phyloP scores from a whole-genome alignment of 805 yeast species.

The Wickerhamomyces canadensis region DNA sequence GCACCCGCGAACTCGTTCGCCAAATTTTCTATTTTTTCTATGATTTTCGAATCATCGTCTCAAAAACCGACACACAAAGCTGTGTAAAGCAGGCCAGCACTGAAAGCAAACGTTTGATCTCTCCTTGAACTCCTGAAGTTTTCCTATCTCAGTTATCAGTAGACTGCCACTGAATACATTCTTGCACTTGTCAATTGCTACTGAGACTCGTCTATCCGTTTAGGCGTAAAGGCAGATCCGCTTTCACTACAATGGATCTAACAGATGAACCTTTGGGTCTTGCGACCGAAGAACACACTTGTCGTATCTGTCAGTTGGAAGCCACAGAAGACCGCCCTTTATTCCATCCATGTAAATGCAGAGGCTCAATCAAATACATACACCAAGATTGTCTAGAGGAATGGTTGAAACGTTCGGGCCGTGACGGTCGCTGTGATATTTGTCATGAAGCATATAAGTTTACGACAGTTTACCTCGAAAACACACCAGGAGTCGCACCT shows the following conservation, averaged over 20 bases:
- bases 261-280: neutral
- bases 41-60: too few species aligned
- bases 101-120: too few species aligned
- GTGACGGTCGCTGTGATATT: constrained; percentile 74
- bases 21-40: too few species aligned
- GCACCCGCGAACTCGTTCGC: too few species aligned
- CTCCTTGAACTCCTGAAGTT: too few species aligned
- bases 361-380: constrained; percentile 88
- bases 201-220: too few species aligned
- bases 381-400: constrained; percentile 89
- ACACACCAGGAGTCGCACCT: constrained; percentile 66
- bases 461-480: constrained; percentile 55
- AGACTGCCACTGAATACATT: too few species aligned
- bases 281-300: constrained; percentile 40
- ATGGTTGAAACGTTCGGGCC: constrained; percentile 64
- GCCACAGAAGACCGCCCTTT: constrained; percentile 75
- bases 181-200: too few species aligned
- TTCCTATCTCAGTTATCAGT: too few species aligned
- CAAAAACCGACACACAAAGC: too few species aligned
- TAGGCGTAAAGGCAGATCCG: too few species aligned
- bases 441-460: constrained; percentile 74
- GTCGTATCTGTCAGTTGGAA: constrained; percentile 94
- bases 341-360: constrained; percentile 87
- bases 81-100: too few species aligned
- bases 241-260: neutral